Evolutionary conservation across 257 asterid species (phyloP).

Genomic region (Cinchona pubescens): DNA sequence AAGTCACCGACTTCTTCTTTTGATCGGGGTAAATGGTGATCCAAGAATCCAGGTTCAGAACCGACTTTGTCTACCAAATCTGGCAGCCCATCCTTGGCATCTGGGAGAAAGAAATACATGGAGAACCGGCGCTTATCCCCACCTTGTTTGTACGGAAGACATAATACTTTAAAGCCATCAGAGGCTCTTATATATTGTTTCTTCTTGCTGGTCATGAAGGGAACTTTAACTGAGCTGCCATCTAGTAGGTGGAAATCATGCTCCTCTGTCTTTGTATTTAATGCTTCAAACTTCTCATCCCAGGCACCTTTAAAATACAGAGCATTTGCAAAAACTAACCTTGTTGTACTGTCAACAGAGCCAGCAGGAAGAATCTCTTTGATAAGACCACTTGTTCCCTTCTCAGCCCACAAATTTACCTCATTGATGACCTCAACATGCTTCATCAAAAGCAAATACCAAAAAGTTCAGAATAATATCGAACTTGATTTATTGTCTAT

Average conservation of each 20-base stretch:
- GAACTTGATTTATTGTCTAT: not conserved
- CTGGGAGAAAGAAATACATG: conserved; percentile 42
- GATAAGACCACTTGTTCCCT: conserved; percentile 34
- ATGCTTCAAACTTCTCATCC: conserved; percentile 34
- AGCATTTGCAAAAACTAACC: conserved; percentile 39
- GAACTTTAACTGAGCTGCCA: conserved; percentile 30
- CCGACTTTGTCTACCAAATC: conserved; percentile 25
- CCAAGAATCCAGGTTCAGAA: conserved; percentile 32
- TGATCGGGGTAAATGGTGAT: conserved; percentile 26
- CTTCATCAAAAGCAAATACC: conserved; percentile 14
- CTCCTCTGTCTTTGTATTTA: conserved; percentile 25
- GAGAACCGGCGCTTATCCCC: conserved; percentile 35
- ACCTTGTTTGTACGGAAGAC: conserved; percentile 36
- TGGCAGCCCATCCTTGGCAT: conserved; percentile 35
- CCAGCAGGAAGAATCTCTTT: conserved; percentile 36
- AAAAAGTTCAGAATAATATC: not conserved
- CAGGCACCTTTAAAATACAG: conserved; percentile 39
- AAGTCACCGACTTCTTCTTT: conserved; percentile 24
- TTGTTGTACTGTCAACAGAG: conserved; percentile 22
- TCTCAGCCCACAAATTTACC: conserved; percentile 42
- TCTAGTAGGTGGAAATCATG: conserved; percentile 30
- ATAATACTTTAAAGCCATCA: conserved; percentile 33
- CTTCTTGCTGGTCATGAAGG: conserved; percentile 36
- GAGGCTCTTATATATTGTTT: conserved; percentile 22
- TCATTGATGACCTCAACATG: conserved; percentile 29